Conservation (phyloP, 495 filamentous ascomycete species). For the Hypomontagnella submonticulosa region DNA sequence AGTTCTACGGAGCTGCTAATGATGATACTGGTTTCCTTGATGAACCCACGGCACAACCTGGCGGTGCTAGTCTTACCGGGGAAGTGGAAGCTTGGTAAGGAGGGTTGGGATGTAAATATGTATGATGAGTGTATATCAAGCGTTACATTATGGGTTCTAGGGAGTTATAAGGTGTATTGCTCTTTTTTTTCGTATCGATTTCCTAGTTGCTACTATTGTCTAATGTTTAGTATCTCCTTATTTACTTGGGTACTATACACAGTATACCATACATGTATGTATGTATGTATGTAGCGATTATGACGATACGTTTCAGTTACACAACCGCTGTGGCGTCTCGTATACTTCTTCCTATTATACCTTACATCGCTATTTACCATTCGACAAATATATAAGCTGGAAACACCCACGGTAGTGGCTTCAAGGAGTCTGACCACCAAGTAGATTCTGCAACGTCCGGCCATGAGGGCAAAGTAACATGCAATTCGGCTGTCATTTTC, state of each 20-base stretch:
- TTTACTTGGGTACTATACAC: conserved; percentile 8
- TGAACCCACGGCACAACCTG: conserved; percentile 34
- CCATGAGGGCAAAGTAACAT: too few species aligned
- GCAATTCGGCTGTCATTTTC: too few species aligned
- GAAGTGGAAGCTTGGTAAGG: conserved; percentile 40
- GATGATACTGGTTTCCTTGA: conserved; percentile 5
- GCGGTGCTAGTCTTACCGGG: conserved; percentile 35
- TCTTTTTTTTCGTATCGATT: conserved; percentile 11
- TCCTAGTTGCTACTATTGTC: conserved; percentile 8
- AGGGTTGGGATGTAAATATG: not conserved
- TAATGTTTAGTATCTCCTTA: conserved; percentile 9
- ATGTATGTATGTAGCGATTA: conserved; percentile 10
- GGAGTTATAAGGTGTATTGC: conserved; percentile 9
- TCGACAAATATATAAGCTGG: too few species aligned
- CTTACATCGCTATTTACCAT: too few species aligned
- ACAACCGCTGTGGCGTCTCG: too few species aligned
- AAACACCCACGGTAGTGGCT: too few species aligned
- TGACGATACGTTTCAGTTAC: conserved; percentile 1
- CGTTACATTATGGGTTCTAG: conserved; percentile 9
- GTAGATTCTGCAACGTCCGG: not conserved
- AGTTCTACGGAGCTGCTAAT: conserved; percentile 38
- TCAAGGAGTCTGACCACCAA: too few species aligned
- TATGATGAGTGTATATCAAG: conserved; percentile 24
- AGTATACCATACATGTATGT: too few species aligned
- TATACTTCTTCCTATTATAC: too few species aligned